Conservation (phyloP, 257 asterid species). For the Thymus mandschuricus region DNA sequence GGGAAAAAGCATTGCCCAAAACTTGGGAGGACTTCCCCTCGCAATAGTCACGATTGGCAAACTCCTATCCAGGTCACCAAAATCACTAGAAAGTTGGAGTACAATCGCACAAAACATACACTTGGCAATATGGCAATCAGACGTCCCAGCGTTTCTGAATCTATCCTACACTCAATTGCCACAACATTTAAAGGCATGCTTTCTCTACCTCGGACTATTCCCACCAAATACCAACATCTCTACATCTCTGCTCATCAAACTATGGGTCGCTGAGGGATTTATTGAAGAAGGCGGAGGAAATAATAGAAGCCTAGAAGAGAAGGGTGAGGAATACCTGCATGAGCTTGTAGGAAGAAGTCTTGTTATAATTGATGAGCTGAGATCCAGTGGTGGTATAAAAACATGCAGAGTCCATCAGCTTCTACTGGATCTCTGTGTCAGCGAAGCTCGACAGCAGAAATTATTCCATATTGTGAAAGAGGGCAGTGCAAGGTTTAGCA, state of each 20-base stretch:
- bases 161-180: slow-evolving; percentile 33
- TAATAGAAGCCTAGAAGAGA: background rate
- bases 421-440: background rate
- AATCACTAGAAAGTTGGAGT: background rate
- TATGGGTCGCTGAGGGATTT: slow-evolving; percentile 28
- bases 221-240: slow-evolving; percentile 1
- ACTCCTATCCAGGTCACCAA: background rate
- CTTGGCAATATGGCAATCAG: no score
- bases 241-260: background rate
- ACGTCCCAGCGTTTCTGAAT: slow-evolving; percentile 4
- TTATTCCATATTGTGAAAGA: background rate
- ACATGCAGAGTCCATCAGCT: slow-evolving; percentile 8
- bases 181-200: slow-evolving; percentile 21
- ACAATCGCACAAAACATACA: no score
- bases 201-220: slow-evolving; percentile 24
- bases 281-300: background rate
- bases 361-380: background rate
- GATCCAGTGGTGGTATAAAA: slow-evolving; percentile 3
- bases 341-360: slow-evolving; percentile 21
- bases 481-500: background rate
- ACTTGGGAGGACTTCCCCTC: slow-evolving; percentile 30
- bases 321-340: slow-evolving; percentile 1
- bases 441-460: slow-evolving; percentile 6
- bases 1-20: slow-evolving; percentile 9
- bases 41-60: slow-evolving; percentile 20